Base-by-base conservation (phyloP, 2,329 filamentous ascomycete genomes). In the Bipolaris oryzae region DNA sequence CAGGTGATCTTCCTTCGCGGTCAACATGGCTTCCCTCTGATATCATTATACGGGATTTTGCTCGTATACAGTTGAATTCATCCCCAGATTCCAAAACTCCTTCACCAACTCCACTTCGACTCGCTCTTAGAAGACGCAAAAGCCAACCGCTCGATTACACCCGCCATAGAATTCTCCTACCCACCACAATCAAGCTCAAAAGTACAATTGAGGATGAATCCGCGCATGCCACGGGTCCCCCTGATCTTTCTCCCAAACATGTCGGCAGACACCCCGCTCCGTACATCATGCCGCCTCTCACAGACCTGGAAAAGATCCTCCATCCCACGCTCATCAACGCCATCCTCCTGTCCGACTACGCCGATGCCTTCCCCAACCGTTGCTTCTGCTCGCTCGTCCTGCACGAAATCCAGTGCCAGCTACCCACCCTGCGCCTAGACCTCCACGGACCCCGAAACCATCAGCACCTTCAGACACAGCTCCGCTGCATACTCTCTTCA, bases 321-420 rank as follows among this genome's bases (percentile, higher is more conserved):
- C 16, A 20, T 2, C 43, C 50, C 3, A 2, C 5, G 16, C 43
- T 53, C 15, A 25, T 47, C 34, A 1, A 31, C 21, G 31, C n/a
- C 23, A 53, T 53, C 20, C 34, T n/a, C 3, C 6, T 4, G 3
- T 53, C 43, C 2, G 16, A n/a, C 15, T 53, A 53, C 35, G 28
- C 35, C 3, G 4, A 15, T 4, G 1, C 2, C 16, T 15, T 34
- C 28, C 18, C 18, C n/a, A 35, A 11, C 42, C 39, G 50, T 20
- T 53, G 50, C 20, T 53, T 53, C 28, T 53, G 50, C 18, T 53
- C 50, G 3, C 43, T 53, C 7, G 50, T 48, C 21, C 35, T 53
- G 1, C 25, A 53, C 18, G 43, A 48, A 16, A 25, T 53, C 5
- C 34, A 45, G 21, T 31, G 20, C 34, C n/a, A 18, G 15, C n/a